Evolutionary conservation across 2,329 filamentous ascomycete genomes (phyloP).

Genomic region (Ophiostoma perfectum): DNA sequence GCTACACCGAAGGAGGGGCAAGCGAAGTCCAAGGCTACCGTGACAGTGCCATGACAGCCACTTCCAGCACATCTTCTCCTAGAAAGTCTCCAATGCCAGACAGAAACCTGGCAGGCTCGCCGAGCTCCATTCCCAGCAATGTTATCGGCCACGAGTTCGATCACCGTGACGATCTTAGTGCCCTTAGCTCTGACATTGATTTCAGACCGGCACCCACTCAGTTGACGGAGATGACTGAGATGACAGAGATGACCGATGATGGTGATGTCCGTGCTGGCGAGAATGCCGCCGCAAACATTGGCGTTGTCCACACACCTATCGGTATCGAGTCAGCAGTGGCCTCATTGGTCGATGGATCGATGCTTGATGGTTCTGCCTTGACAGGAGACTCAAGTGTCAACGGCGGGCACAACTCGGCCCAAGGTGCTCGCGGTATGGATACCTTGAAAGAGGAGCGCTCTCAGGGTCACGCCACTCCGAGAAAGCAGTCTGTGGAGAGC

Average conservation of each 20-base stretch:
- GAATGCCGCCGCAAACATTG: constrained; percentile 65
- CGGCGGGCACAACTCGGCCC: constrained; percentile 44
- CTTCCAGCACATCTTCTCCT: constrained; percentile 50
- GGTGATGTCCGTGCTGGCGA: constrained; percentile 62
- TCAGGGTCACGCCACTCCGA: constrained; percentile 31
- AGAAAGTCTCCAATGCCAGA: constrained; percentile 51
- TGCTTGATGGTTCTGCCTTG: constrained; percentile 61
- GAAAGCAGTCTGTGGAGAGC: constrained; percentile 38
- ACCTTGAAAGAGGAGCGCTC: constrained; percentile 34
- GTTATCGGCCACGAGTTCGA: constrained; percentile 44
- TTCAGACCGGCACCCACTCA: constrained; percentile 42
- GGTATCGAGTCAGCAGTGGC: constrained; percentile 87
- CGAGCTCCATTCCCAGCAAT: constrained; percentile 52
- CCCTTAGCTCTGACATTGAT: constrained; percentile 51
- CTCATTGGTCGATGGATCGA: constrained; percentile 73
- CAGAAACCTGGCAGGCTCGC: constrained; percentile 39
- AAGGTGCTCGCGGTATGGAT: constrained; percentile 32
- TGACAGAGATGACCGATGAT: constrained; percentile 41
- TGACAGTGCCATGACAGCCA: constrained; percentile 50
- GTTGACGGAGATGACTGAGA: constrained; percentile 41
- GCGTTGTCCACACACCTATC: constrained; percentile 65
- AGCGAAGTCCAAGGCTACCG: constrained; percentile 53
- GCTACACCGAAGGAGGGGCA: constrained; percentile 64
- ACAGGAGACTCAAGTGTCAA: constrained; percentile 52
- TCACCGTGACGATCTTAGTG: constrained; percentile 48